phyloP scores from a whole-genome alignment of 768 basidiomycete species.

The Psilocybe tampanensis region DNA sequence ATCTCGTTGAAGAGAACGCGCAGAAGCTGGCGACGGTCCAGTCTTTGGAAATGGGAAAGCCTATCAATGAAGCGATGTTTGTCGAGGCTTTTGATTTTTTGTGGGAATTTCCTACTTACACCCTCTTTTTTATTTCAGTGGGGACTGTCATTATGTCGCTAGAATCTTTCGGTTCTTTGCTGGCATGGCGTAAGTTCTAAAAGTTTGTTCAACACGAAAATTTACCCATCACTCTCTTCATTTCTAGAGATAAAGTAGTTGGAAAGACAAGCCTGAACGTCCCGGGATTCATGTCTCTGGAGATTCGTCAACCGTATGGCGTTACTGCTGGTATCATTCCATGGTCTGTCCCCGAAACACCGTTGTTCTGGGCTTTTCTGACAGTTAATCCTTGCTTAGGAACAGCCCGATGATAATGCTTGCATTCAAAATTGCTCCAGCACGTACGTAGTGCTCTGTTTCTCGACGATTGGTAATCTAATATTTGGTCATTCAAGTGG shows the following conservation, averaged over 20 bases:
- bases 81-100: background rate
- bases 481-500: background rate
- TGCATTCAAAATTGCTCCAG: conserved; percentile 3
- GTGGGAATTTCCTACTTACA: no score
- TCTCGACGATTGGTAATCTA: background rate
- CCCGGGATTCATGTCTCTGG: background rate
- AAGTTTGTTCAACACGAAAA: no score
- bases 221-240: background rate
- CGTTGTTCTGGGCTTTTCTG: no score
- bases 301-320: background rate
- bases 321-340: background rate
- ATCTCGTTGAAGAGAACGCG: conserved; percentile 27
- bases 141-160: background rate
- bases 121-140: background rate
- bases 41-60: conserved; percentile 54
- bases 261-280: background rate
- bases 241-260: background rate
- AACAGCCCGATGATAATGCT: conserved; percentile 3
- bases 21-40: conserved; percentile 34
- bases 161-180: background rate
- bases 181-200: conserved; percentile 1
- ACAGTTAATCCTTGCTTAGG: background rate
- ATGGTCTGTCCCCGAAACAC: background rate
- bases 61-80: background rate
- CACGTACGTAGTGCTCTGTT: background rate